phyloP scores from a whole-genome alignment of 2,329 filamentous ascomycete species.

The Hypoxylon rubiginosum region DNA sequence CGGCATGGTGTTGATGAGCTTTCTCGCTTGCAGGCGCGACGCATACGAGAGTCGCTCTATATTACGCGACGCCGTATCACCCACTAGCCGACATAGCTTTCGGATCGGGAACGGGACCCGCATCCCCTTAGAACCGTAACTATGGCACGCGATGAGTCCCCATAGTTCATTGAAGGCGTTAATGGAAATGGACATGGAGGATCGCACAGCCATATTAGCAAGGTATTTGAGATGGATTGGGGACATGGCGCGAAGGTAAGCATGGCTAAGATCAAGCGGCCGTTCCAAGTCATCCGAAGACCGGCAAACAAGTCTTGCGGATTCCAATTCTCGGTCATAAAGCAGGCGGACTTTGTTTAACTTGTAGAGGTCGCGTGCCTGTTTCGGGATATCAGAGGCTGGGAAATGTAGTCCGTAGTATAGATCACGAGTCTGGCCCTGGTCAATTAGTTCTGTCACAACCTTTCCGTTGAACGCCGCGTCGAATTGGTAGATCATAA shows the following conservation, averaged over 20 bases:
- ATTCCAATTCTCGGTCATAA: constrained; percentile 86
- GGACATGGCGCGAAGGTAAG: constrained; percentile 89
- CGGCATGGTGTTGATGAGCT: constrained; percentile 87
- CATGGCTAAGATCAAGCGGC: constrained; percentile 86
- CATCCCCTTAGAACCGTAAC: constrained; percentile 83
- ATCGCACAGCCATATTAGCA: constrained; percentile 89
- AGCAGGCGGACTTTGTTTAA: constrained; percentile 89
- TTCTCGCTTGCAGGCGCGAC: constrained; percentile 85
- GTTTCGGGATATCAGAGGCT: constrained; percentile 86
- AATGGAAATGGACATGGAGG: constrained; percentile 94
- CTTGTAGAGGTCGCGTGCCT: constrained; percentile 89
- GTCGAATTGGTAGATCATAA: constrained; percentile 96
- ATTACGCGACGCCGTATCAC: constrained; percentile 87
- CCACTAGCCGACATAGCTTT: constrained; percentile 91
- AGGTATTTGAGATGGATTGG: constrained; percentile 92
- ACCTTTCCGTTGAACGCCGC: constrained; percentile 85
- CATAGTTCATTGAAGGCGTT: constrained; percentile 88
- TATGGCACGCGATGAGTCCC: constrained; percentile 89
- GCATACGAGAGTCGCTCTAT: constrained; percentile 91
- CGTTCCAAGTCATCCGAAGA: constrained; percentile 78
- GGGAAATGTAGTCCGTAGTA: constrained; percentile 92
- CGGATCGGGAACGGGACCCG: constrained; percentile 91
- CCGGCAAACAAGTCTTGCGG: constrained; percentile 84
- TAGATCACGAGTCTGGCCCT: constrained; percentile 81
- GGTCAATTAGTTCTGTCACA: constrained; percentile 88